phyloP scores from a whole-genome alignment of 1,284 basidiomycete genomes.

The Leccinum pachyderme region DNA sequence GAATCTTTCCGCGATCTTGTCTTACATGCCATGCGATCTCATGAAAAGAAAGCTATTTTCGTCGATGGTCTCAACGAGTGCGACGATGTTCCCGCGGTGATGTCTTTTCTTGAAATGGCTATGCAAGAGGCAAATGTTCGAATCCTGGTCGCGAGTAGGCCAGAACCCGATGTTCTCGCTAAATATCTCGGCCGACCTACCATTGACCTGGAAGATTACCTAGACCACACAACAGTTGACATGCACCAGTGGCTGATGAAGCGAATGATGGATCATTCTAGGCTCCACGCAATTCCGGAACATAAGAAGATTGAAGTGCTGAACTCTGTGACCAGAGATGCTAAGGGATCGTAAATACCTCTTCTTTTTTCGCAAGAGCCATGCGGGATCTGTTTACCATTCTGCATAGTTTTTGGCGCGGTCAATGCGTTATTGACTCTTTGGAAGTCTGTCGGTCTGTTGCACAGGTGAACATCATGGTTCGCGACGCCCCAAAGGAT shows the following conservation, averaged over 20 bases:
- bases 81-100: conserved; percentile 19
- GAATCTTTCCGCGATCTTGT: conserved; percentile 18
- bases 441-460: conserved; percentile 26
- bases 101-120: conserved; percentile 24
- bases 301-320: conserved; percentile 26
- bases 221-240: conserved; percentile 18
- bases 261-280: conserved; percentile 24
- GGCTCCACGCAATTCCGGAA: conserved; percentile 24
- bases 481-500: conserved; percentile 19
- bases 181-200: conserved; percentile 21
- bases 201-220: conserved; percentile 24
- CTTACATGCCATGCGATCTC: conserved; percentile 26
- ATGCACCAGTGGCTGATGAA: conserved; percentile 30
- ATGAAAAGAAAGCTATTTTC: conserved; percentile 24
- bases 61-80: conserved; percentile 30
- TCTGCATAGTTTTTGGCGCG: conserved; percentile 26
- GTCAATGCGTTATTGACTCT: conserved; percentile 29
- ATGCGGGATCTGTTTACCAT: not conserved
- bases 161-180: conserved; percentile 19
- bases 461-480: conserved; percentile 23
- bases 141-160: conserved; percentile 23
- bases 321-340: conserved; percentile 11
- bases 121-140: conserved; percentile 26
- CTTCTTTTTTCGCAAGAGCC: not conserved
- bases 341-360: conserved; percentile 23